Conservation (phyloP, 2,329 filamentous ascomycete species). For the Epichloe glyceriae region DNA sequence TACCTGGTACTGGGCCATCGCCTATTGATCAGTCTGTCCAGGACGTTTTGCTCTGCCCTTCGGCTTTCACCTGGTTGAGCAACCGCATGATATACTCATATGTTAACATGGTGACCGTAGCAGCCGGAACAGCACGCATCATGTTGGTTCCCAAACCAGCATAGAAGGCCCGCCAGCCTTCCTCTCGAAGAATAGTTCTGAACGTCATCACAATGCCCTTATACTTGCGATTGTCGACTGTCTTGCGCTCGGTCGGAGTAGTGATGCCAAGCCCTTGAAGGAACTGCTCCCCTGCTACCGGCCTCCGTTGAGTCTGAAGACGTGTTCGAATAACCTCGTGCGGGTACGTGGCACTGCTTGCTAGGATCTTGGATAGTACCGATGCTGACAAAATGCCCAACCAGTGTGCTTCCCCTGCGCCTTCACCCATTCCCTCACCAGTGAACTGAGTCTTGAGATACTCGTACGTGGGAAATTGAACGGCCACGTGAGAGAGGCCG, state of each 20-base stretch:
- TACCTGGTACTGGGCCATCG: too few species aligned
- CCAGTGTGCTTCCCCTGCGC: slow-evolving; percentile 49
- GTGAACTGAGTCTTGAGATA: slow-evolving; percentile 85
- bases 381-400: slow-evolving; percentile 76
- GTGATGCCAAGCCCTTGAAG: slow-evolving; percentile 37
- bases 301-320: slow-evolving; percentile 82
- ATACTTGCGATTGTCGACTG: slow-evolving; percentile 42
- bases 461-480: slow-evolving; percentile 95
- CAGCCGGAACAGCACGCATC: slow-evolving; percentile 87
- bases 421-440: slow-evolving; percentile 71
- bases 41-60: slow-evolving; percentile 23
- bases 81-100: slow-evolving; percentile 66
- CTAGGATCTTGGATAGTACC: slow-evolving; percentile 85
- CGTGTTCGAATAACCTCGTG: slow-evolving; percentile 93
- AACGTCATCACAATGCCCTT: slow-evolving; percentile 70
- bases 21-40: slow-evolving; percentile 6
- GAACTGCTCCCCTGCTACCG: slow-evolving; percentile 41
- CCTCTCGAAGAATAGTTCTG: slow-evolving; percentile 72
- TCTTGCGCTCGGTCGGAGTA: slow-evolving; percentile 15
- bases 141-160: slow-evolving; percentile 96
- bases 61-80: slow-evolving; percentile 30
- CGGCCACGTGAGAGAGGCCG: slow-evolving; percentile 86
- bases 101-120: slow-evolving; percentile 94
- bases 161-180: slow-evolving; percentile 95
- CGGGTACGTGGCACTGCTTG: slow-evolving; percentile 90